These are phyloP conservation scores for Sporisorium scitamineum DNA, from an alignment of 1,284 basidiomycete species.

Conservation along the genomic window DNA sequence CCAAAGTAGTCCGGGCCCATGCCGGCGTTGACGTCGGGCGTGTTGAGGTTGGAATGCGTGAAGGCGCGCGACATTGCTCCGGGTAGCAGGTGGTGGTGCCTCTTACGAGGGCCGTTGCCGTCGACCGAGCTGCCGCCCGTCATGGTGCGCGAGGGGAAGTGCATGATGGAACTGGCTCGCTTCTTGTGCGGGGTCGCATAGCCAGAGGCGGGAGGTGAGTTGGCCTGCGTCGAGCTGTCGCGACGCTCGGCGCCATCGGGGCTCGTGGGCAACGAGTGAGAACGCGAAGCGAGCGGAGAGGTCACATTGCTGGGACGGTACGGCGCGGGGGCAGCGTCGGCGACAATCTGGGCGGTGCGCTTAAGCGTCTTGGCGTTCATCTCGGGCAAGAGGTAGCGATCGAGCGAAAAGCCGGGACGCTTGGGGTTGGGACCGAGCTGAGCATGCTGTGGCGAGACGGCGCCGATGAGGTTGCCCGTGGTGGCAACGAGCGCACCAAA, in stretches of 20 bases:
- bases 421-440: slow-evolving; percentile 77
- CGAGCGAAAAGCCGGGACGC: slow-evolving; percentile 78
- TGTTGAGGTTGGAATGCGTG: slow-evolving; percentile 55
- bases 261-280: slow-evolving; percentile 47
- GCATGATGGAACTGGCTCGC: slow-evolving; percentile 46
- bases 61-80: slow-evolving; percentile 43
- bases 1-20: slow-evolving; percentile 61
- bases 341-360: slow-evolving; percentile 66
- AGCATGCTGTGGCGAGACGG: slow-evolving; percentile 65
- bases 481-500: slow-evolving; percentile 80
- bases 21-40: slow-evolving; percentile 49
- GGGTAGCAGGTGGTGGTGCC: slow-evolving; percentile 22
- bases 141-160: slow-evolving; percentile 42
- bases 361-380: slow-evolving; percentile 68
- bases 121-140: slow-evolving; percentile 43
- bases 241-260: slow-evolving; percentile 28
- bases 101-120: slow-evolving; percentile 18
- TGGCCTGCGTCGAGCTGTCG: slow-evolving; percentile 46
- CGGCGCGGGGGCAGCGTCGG: slow-evolving; percentile 60
- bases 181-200: slow-evolving; percentile 49
- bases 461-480: slow-evolving; percentile 74
- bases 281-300: slow-evolving; percentile 40
- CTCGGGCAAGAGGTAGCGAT: slow-evolving; percentile 72
- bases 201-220: slow-evolving; percentile 35
- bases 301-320: slow-evolving; percentile 39